Evolutionary conservation across 805 yeast species (phyloP).

Genomic region (Zygoascus ofunaensis): DNA sequence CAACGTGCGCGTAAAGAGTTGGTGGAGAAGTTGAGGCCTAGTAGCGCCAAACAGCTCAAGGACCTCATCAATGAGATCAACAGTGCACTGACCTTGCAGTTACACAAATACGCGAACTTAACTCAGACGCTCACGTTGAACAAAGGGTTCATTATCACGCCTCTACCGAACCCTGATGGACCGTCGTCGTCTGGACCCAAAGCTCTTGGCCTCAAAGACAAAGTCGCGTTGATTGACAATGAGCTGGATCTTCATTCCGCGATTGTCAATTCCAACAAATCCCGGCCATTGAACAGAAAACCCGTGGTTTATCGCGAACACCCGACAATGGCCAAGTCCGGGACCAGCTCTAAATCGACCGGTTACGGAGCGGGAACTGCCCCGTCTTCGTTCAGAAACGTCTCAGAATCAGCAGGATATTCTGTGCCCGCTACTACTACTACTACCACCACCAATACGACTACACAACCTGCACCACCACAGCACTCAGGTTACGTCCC

Average conservation of each 20-base stretch:
- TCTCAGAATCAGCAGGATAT: not conserved
- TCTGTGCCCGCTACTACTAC: not conserved
- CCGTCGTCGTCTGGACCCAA: slow-evolving; percentile 28
- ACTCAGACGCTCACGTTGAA: slow-evolving; percentile 76
- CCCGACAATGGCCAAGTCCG: slow-evolving; percentile 19
- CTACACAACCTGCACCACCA: slow-evolving; percentile 9
- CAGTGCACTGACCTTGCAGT: slow-evolving; percentile 78
- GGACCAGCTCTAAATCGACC: slow-evolving; percentile 8
- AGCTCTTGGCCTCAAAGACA: slow-evolving; percentile 60
- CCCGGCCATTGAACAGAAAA: slow-evolving; percentile 26
- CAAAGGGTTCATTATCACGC: slow-evolving; percentile 74
- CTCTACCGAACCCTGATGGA: slow-evolving; percentile 37
- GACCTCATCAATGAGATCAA: slow-evolving; percentile 79
- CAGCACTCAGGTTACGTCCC: not conserved
- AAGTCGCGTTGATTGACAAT: slow-evolving; percentile 71
- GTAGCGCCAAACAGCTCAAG: slow-evolving; percentile 57
- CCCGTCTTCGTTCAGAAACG: slow-evolving; percentile 1
- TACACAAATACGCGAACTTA: slow-evolving; percentile 82
- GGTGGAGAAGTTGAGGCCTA: slow-evolving; percentile 67
- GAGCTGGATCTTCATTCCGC: slow-evolving; percentile 73
- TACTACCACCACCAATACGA: slow-evolving; percentile 10
- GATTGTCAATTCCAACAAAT: slow-evolving; percentile 34
- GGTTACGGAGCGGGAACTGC: slow-evolving; percentile 5
- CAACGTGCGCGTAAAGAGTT: slow-evolving; percentile 67
- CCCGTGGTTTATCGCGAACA: slow-evolving; percentile 27